Evolutionary conservation across 2,329 filamentous ascomycete species (phyloP).

Genomic region (Setomelanomma holmii): DNA sequence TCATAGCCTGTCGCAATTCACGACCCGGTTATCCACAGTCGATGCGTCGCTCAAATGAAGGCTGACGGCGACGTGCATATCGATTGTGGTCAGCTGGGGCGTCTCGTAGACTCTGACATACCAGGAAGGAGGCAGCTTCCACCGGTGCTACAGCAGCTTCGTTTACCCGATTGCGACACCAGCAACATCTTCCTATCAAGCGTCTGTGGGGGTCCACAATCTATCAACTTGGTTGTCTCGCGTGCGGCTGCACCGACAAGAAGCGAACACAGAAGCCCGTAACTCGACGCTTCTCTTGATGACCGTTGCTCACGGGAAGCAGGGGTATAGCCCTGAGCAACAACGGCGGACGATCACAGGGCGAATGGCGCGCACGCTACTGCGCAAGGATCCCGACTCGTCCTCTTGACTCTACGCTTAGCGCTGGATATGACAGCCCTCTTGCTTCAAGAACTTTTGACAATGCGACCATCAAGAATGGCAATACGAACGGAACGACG

Average conservation of each 20-base stretch:
- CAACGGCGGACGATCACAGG: slow-evolving; percentile 43
- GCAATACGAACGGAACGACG: no score
- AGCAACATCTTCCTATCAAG: not conserved
- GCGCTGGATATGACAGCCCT: slow-evolving; percentile 7
- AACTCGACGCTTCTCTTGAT: slow-evolving; percentile 14
- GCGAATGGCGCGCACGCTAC: slow-evolving; percentile 37
- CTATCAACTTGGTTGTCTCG: slow-evolving; percentile 1
- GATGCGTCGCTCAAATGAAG: slow-evolving; percentile 24
- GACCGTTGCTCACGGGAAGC: slow-evolving; percentile 36
- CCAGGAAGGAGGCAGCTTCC: slow-evolving; percentile 8
- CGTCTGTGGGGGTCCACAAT: not conserved
- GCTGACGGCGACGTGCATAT: slow-evolving; percentile 40
- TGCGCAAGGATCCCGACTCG: slow-evolving; percentile 41
- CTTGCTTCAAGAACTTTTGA: slow-evolving; percentile 1
- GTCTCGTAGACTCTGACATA: slow-evolving; percentile 14
- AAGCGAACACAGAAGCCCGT: slow-evolving; percentile 4
- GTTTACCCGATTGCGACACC: slow-evolving; percentile 14
- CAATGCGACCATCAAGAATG: no score
- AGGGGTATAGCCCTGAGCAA: slow-evolving; percentile 36
- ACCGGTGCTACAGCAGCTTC: slow-evolving; percentile 23
- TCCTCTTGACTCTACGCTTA: slow-evolving; percentile 32
- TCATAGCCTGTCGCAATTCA: slow-evolving; percentile 14
- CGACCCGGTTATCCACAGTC: slow-evolving; percentile 24
- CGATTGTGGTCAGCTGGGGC: slow-evolving; percentile 35
- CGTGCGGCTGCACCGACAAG: slow-evolving; percentile 8